Evolutionary conservation across 2,329 filamentous ascomycete species (phyloP).

Genomic region (Dryadomyces sulphureus): DNA sequence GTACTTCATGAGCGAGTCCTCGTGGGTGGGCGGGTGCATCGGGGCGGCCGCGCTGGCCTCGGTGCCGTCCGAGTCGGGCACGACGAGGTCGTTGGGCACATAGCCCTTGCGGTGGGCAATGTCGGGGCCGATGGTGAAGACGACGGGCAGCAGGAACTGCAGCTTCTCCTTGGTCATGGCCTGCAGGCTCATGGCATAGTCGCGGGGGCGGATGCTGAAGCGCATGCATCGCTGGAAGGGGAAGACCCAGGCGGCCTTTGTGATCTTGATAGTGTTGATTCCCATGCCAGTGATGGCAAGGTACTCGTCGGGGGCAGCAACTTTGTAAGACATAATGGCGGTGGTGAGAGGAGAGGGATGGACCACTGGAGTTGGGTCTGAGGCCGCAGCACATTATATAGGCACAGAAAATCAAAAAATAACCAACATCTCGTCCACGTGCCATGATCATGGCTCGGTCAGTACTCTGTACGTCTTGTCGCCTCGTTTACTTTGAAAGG

Average conservation of each 20-base stretch:
- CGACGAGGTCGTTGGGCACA: too few species aligned
- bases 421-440: too few species aligned
- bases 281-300: constrained; percentile 74
- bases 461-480: too few species aligned
- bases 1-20: constrained; percentile 54
- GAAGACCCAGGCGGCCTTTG: constrained; percentile 60
- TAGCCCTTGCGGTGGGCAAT: constrained; percentile 45
- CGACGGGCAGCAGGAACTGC: constrained; percentile 66
- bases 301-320: constrained; percentile 68
- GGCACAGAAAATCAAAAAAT: neutral
- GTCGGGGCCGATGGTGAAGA: constrained; percentile 75
- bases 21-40: neutral
- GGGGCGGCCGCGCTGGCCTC: neutral
- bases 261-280: constrained; percentile 59
- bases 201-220: constrained; percentile 55
- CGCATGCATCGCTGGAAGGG: constrained; percentile 53
- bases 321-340: constrained; percentile 43
- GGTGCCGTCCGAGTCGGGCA: too few species aligned
- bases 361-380: too few species aligned
- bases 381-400: too few species aligned
- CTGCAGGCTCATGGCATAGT: constrained; percentile 70
- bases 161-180: constrained; percentile 86
- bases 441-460: too few species aligned
- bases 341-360: constrained; percentile 13
- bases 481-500: too few species aligned